Percentiles rank a stretch among this genome's conserved stretches.
These are phyloP conservation scores for Fusarium protoensiforme DNA, from an alignment of 2,329 filamentous ascomycete species.

Conservation along the genomic window DNA sequence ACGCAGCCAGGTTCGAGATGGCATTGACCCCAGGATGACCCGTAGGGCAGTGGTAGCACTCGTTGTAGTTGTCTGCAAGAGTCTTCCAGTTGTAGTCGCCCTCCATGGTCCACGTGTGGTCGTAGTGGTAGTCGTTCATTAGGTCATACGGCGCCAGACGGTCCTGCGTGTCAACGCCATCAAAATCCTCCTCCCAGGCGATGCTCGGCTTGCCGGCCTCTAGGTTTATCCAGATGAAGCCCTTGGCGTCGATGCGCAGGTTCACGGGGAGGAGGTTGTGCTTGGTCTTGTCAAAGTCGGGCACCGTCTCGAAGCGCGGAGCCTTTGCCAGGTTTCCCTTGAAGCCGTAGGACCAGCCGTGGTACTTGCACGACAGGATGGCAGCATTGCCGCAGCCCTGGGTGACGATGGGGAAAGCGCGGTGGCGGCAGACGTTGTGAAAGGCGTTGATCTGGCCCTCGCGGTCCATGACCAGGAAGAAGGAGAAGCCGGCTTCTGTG, in stretches of 20 bases:
- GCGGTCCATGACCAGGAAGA: neutral
- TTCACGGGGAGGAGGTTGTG: constrained; percentile 60
- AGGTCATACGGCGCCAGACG: neutral
- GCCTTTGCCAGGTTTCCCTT: constrained; percentile 58
- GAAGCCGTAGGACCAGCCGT: constrained; percentile 55
- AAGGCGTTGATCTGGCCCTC: constrained; percentile 3
- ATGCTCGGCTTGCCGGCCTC: neutral
- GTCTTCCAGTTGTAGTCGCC: constrained; percentile 69
- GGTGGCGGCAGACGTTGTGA: constrained; percentile 3
- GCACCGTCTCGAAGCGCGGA: constrained; percentile 53
- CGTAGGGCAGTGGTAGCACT: constrained; percentile 70
- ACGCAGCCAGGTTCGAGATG: constrained; percentile 55
- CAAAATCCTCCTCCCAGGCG: neutral
- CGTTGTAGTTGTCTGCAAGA: constrained; percentile 71
- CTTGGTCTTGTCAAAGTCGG: constrained; percentile 52
- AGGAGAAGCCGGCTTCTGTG: neutral
- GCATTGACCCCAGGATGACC: constrained; percentile 65
- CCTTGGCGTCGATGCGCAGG: constrained; percentile 55
- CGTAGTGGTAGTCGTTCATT: constrained; percentile 63
- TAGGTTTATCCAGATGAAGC: constrained; percentile 62
- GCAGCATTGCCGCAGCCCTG: neutral
- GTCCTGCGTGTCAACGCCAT: neutral
- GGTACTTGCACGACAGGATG: constrained; percentile 2
- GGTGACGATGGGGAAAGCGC: constrained; percentile 2
- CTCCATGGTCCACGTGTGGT: constrained; percentile 66